Conservation (phyloP, 345 rosid genomes). For the Zanthoxylum bungeanum region DNA sequence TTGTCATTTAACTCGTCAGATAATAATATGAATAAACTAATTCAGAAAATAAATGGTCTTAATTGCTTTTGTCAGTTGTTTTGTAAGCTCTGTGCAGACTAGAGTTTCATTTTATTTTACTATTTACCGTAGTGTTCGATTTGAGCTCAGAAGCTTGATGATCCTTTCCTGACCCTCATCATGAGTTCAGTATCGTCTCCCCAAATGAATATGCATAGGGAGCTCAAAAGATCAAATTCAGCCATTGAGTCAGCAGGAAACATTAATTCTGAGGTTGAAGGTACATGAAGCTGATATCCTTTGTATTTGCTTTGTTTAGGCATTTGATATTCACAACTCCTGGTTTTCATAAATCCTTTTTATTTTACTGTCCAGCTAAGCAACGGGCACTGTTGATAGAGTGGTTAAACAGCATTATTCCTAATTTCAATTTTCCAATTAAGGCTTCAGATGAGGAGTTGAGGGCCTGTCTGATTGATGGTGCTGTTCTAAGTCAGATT, state of each 20-base stretch:
- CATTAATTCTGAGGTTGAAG: slow-evolving; percentile 24
- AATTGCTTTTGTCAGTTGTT: not conserved
- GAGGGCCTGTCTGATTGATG: slow-evolving; percentile 43
- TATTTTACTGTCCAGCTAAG: slow-evolving; percentile 28
- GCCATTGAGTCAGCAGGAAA: slow-evolving; percentile 15
- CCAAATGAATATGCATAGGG: slow-evolving; percentile 11
- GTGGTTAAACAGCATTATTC: slow-evolving; percentile 46
- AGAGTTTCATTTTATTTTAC: not conserved
- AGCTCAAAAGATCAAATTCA: slow-evolving; percentile 22
- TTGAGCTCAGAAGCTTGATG: slow-evolving; percentile 17
- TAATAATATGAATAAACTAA: not conserved
- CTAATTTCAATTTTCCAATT: slow-evolving; percentile 32
- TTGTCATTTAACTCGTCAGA: not conserved
- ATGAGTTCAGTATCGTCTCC: slow-evolving; percentile 27
- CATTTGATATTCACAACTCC: not conserved
- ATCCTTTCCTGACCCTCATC: not conserved
- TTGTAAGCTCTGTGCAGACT: not conserved
- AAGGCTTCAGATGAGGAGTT: slow-evolving; percentile 52
- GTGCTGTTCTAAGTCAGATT: slow-evolving; percentile 38
- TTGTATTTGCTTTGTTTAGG: not conserved
- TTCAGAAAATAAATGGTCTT: not conserved
- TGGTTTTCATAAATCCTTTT: not conserved
- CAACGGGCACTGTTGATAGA: slow-evolving; percentile 36
- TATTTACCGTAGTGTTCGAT: not conserved
- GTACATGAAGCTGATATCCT: slow-evolving; percentile 14